These are phyloP conservation scores for Aspergillus transmontanensis DNA, from an alignment of 2,329 filamentous ascomycete genomes.

Conservation along the genomic window DNA sequence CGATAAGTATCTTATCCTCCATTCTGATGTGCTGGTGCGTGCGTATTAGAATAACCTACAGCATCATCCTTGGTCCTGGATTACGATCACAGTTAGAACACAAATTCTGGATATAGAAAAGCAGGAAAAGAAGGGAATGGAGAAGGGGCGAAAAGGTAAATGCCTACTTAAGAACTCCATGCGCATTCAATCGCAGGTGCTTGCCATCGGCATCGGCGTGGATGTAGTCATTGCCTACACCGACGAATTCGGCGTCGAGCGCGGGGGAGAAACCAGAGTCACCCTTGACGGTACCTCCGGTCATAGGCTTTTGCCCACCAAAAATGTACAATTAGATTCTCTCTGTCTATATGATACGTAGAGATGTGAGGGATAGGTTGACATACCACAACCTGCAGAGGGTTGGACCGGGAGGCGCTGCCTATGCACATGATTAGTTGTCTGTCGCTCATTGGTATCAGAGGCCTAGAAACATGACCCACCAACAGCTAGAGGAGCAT, in stretches of 20 bases:
- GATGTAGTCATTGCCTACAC: constrained; percentile 47
- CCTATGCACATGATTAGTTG: constrained; percentile 26
- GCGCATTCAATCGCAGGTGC: constrained; percentile 44
- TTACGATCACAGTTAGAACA: constrained; percentile 3
- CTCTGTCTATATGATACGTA: not conserved
- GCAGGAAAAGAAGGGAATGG: not conserved
- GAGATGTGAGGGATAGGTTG: not conserved
- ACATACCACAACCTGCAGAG: constrained; percentile 42
- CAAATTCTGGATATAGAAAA: not conserved
- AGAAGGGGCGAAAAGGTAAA: not conserved
- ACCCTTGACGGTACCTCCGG: constrained; percentile 38
- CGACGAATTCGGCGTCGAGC: constrained; percentile 41
- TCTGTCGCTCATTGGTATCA: not conserved
- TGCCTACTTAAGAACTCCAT: constrained; percentile 43
- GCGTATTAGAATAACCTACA: constrained; percentile 22
- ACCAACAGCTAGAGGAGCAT: constrained; percentile 35
- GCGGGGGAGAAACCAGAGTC: constrained; percentile 38
- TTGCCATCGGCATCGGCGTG: constrained; percentile 43
- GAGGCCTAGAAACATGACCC: constrained; percentile 11
- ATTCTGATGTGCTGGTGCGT: too few relatives aligned
- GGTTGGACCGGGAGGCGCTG: constrained; percentile 37
- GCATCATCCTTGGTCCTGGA: constrained; percentile 37
- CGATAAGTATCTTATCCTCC: not conserved
- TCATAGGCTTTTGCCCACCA: constrained; percentile 37
- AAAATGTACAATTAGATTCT: not conserved